Conservation (phyloP, 805 yeast genomes). For the Ascoidea rubescens region DNA sequence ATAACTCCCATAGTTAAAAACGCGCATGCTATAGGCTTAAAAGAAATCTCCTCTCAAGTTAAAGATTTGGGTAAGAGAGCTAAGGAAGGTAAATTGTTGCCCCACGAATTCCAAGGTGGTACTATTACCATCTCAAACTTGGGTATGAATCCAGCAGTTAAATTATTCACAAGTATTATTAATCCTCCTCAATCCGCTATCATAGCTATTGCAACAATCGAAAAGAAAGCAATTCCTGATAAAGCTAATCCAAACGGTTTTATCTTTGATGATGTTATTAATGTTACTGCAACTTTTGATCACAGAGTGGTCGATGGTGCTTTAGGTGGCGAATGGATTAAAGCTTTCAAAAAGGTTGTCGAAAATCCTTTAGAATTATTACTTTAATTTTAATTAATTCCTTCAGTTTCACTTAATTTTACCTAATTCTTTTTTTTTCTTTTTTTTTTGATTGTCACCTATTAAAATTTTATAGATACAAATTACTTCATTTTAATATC, state of each 20-base stretch:
- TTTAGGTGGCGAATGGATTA: conserved; percentile 92
- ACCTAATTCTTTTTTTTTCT: no score
- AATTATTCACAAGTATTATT: conserved; percentile 87
- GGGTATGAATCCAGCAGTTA: conserved; percentile 96
- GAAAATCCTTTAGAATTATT: conserved; percentile 95
- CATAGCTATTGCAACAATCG: conserved; percentile 86
- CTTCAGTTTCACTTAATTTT: not conserved
- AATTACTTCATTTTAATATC: no score
- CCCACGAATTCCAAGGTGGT: conserved; percentile 99
- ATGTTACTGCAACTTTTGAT: conserved; percentile 93
- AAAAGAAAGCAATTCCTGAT: conserved; percentile 88
- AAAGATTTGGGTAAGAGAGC: conserved; percentile 96
- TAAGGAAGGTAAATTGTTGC: conserved; percentile 79
- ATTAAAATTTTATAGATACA: no score
- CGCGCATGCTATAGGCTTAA: conserved; percentile 81
- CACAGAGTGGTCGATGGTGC: conserved; percentile 98
- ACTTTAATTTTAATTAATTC: conserved; percentile 29
- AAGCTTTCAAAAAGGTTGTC: conserved; percentile 75
- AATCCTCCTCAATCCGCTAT: conserved; percentile 97
- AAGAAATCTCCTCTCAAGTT: conserved; percentile 64
- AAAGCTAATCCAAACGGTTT: conserved; percentile 83
- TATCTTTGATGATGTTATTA: conserved; percentile 81
- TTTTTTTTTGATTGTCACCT: not conserved
- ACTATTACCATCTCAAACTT: conserved; percentile 96
- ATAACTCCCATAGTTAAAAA: conserved; percentile 90